Evolutionary conservation across 2,329 filamentous ascomycete species (phyloP), one percentile per base, ranked within the genome.

Genomic region (Lecanosticta acicola): DNA sequence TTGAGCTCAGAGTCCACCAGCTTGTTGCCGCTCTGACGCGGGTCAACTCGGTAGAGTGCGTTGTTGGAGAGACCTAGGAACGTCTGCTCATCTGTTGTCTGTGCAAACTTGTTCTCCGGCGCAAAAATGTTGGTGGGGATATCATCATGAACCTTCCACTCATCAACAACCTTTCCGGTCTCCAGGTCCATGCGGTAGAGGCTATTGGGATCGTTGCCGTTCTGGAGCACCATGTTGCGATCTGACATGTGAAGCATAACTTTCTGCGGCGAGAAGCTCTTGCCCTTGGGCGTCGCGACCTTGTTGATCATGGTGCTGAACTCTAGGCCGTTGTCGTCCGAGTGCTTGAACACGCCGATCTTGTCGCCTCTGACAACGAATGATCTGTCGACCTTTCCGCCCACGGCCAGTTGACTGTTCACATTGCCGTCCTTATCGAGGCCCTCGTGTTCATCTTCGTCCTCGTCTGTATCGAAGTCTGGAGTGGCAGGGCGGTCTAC

Each of bases 271-370:
- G 84, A 90, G 72, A 98, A 96, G 0, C 90, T 75, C 64, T 84
- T 85, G 59, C 93, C 93, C 36, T 80, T 79, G 1, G 90, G 87
- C 0, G 91, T 95, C 66, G 89, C 83, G 41, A 98, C 87, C 68
- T 94, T 95, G 50, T 88, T 95, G 60, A 98, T 98, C 55, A 90
- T 97, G 49, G 93, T 98, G 10, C 88, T 88, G 67, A 97, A 98
- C 65, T 97, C 87, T 13, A 98, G 78, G 55, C 91, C 84, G 65
- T 97, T 94, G 70, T 94, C 87, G 0, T 83, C 76, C 0, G 89
- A 95, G 63, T 98, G 93, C 68, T 94, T 97, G 78, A 98, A 98
- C 33, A 98, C 93, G 44, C 93, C 93, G 65, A 98, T 98, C 77
- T 97, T 96, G 59, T 90, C 93, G 24, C 93, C 93, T 53, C 93